These are phyloP conservation scores for Barnettozyma wickerhamii DNA, from an alignment of 805 yeast species.

Conservation along the genomic window DNA sequence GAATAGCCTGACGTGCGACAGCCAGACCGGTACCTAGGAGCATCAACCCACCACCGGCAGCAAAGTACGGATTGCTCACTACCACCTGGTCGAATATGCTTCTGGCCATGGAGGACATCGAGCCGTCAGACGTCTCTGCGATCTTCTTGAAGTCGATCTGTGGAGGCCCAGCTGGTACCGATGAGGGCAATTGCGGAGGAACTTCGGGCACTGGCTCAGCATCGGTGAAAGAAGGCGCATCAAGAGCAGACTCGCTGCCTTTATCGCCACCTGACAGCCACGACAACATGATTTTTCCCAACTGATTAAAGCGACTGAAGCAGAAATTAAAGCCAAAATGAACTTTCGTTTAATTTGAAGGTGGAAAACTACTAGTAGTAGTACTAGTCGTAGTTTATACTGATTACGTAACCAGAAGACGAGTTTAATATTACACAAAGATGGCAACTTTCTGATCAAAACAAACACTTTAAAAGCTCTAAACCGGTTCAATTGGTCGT, in stretches of 20 bases:
- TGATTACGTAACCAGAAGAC: too few relatives aligned
- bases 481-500: too few relatives aligned
- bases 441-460: too few relatives aligned
- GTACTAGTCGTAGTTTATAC: too few relatives aligned
- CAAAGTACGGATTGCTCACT: conserved; percentile 85
- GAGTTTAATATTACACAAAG: too few relatives aligned
- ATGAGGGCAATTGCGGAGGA: conserved; percentile 5
- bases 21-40: conserved; percentile 88
- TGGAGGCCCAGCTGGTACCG: conserved; percentile 15
- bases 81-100: conserved; percentile 49
- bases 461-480: too few relatives aligned
- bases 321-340: too few relatives aligned
- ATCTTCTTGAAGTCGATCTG: conserved; percentile 21
- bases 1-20: conserved; percentile 62
- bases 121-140: conserved; percentile 19
- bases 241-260: not conserved
- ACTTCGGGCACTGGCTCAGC: conserved; percentile 1
- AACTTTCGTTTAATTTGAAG: too few relatives aligned
- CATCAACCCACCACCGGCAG: conserved; percentile 99
- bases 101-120: conserved; percentile 28
- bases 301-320: too few relatives aligned
- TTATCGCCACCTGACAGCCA: conserved; percentile 1
- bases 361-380: too few relatives aligned
- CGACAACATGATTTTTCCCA: conserved; percentile 9
- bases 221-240: not conserved